These are phyloP conservation scores for Allomyces macrogynus DNA, from an alignment of 192 early-diverging fungal genomes.

Conservation along the genomic window DNA sequence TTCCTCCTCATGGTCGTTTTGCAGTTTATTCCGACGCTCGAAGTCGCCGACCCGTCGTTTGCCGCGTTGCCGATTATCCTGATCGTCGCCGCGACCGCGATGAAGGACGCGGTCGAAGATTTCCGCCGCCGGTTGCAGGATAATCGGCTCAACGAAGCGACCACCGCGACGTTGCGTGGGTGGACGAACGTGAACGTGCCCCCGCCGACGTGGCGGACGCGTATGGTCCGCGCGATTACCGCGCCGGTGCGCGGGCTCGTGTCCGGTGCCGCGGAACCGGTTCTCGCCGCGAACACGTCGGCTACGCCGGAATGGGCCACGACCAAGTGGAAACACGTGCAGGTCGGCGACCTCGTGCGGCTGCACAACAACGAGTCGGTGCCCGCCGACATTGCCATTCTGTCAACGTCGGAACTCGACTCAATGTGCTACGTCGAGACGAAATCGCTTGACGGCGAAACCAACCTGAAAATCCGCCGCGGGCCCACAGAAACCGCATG, in stretches of 20 bases:
- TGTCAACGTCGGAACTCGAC: constrained; percentile 67
- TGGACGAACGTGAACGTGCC: constrained; percentile 39
- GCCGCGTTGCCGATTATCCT: constrained; percentile 62
- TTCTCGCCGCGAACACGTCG: neutral
- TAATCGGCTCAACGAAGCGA: constrained; percentile 52
- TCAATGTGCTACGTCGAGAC: constrained; percentile 83
- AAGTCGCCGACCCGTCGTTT: constrained; percentile 42
- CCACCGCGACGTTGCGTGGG: constrained; percentile 22
- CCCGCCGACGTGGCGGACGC: neutral
- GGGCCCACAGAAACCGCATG: constrained; percentile 42
- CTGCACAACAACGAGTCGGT: constrained; percentile 65
- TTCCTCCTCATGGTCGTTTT: constrained; percentile 74
- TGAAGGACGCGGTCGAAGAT: constrained; percentile 89
- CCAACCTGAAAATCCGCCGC: constrained; percentile 80
- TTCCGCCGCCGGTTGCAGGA: constrained; percentile 67
- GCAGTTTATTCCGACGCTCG: constrained; percentile 52
- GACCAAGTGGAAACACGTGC: constrained; percentile 60
- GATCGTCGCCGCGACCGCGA: constrained; percentile 54
- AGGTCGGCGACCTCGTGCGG: constrained; percentile 75
- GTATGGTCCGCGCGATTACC: neutral
- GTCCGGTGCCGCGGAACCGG: neutral
- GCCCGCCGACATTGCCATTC: constrained; percentile 78
- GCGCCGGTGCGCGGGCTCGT: neutral
- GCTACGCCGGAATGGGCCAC: constrained; percentile 29
- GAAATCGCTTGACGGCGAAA: constrained; percentile 95